A percentile compares a stretch with the other conserved stretches of the same genome.
phyloP scores from a whole-genome alignment of 2,329 filamentous ascomycete genomes.

The Fusarium transvaalense region DNA sequence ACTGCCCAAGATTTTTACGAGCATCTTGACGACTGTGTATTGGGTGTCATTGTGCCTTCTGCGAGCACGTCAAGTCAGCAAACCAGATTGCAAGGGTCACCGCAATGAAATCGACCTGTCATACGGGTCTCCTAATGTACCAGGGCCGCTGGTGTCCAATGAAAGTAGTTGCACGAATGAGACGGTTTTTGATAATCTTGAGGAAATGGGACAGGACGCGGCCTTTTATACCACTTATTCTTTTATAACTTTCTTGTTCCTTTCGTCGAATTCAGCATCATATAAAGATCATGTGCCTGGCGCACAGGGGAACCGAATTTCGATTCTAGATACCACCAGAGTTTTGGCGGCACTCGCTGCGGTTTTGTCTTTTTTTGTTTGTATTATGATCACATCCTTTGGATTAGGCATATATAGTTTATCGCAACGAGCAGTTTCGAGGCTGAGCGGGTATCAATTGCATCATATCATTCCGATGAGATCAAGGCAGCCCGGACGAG shows the following conservation, averaged over 20 bases:
- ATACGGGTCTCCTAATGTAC: background rate
- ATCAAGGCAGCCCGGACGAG: background rate
- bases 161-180: slow-evolving; percentile 16
- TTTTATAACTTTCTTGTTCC: slow-evolving; percentile 18
- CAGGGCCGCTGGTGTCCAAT: slow-evolving; percentile 2
- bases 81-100: slow-evolving; percentile 26
- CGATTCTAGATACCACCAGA: slow-evolving; percentile 44
- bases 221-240: background rate
- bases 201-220: slow-evolving; percentile 18
- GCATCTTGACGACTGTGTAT: slow-evolving; percentile 80
- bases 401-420: slow-evolving; percentile 14
- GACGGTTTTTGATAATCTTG: slow-evolving; percentile 23
- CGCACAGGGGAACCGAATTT: slow-evolving; percentile 27
- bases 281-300: slow-evolving; percentile 37
- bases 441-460: background rate
- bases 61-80: slow-evolving; percentile 24
- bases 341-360: slow-evolving; percentile 28
- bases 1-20: slow-evolving; percentile 98
- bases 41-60: slow-evolving; percentile 68
- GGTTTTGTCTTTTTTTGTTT: slow-evolving; percentile 29
- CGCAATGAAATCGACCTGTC: slow-evolving; percentile 5
- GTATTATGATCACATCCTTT: slow-evolving; percentile 29
- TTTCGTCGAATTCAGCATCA: slow-evolving; percentile 26
- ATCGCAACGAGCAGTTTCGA: slow-evolving; percentile 3
- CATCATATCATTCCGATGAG: background rate